Base-by-base conservation (phyloP, 73 alveolate species). In the Stentor roeselii region DNA sequence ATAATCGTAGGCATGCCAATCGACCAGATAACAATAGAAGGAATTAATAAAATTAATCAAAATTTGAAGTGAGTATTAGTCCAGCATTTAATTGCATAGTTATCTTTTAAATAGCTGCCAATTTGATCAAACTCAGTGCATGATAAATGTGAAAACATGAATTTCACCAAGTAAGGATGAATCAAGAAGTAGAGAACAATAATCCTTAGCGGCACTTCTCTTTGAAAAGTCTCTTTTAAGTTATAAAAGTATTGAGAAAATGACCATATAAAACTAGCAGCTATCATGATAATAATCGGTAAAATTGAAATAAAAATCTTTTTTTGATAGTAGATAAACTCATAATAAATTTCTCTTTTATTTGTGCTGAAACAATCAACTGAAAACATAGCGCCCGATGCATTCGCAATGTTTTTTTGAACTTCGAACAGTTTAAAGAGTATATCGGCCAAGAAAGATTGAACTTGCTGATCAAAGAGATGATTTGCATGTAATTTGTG, bases 371-470 rank as follows among this genome's bases (percentile, higher is more conserved):
- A 76, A 2, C 84, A 76, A 38, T 76, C 84, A 37, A 76, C 6
- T 14, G 84, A 76, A 76, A 76, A 76, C n/a, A 76, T 2, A 21
- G 32, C 38, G 39, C 39, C 84, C 32, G 40, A 21, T 0, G 34
- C 67, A 21, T 27, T 14, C 1, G 60, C 74, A 39, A 38, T 3
- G 36, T 1, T n/a, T 15, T 76, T 76, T 41, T 76, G 74, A 1
- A 41, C 36, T 15, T 76, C 21, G 39, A 76, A 76, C 21, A 76
- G 15, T 76, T 76, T 32, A 27, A 34, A 2, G 88, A 83, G 15
- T 61, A 30, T 21, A 39, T 78, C 32, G 96, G 94, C 96, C 96
- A 91, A 27, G 88, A 35, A 11, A 91, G 83, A 21, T 91, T 83
- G 42, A 91, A 91, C 14, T 90, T 76, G 21, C 93, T 87, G 34